Conservation (phyloP, 208 protist genomes). For the Balamuthia mandrillaris region DNA sequence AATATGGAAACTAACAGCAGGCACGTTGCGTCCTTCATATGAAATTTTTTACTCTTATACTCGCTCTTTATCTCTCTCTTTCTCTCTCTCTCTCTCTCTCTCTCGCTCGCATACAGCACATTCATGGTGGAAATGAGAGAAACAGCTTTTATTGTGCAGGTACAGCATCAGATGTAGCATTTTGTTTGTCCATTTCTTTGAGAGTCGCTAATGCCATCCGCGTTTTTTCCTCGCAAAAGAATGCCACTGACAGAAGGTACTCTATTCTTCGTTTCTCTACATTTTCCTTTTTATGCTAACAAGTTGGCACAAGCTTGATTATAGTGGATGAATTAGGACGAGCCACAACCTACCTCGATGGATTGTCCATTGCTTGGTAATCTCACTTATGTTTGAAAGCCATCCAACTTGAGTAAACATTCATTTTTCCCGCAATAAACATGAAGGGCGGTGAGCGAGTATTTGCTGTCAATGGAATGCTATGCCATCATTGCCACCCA, state of each 20-base stretch:
- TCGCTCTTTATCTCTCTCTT: neutral
- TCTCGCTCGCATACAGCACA: neutral
- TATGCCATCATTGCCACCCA: conserved; percentile 18
- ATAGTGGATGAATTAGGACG: conserved; percentile 26
- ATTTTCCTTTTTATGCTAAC: too few relatives aligned
- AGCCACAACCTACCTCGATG: conserved; percentile 12
- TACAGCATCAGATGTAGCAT: neutral
- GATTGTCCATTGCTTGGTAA: conserved; percentile 21
- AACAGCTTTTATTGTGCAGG: conserved; percentile 54
- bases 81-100: neutral
- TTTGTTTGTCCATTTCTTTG: too few relatives aligned
- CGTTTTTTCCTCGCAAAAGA: too few relatives aligned
- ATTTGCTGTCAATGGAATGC: too few relatives aligned
- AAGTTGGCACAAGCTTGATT: conserved; percentile 14
- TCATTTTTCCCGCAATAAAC: too few relatives aligned
- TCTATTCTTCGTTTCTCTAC: too few relatives aligned
- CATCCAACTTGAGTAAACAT: neutral
- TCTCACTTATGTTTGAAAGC: neutral
- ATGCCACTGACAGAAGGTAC: too few relatives aligned
- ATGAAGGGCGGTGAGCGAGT: too few relatives aligned
- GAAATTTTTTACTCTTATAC: neutral
- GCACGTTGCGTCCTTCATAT: neutral
- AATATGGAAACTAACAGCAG: conserved; percentile 50
- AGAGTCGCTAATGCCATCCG: too few relatives aligned
- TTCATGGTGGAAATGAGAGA: conserved; percentile 64